These are phyloP conservation scores for Gamsiella multidivaricata DNA, from an alignment of 192 early-diverging fungal species.

Conservation along the genomic window DNA sequence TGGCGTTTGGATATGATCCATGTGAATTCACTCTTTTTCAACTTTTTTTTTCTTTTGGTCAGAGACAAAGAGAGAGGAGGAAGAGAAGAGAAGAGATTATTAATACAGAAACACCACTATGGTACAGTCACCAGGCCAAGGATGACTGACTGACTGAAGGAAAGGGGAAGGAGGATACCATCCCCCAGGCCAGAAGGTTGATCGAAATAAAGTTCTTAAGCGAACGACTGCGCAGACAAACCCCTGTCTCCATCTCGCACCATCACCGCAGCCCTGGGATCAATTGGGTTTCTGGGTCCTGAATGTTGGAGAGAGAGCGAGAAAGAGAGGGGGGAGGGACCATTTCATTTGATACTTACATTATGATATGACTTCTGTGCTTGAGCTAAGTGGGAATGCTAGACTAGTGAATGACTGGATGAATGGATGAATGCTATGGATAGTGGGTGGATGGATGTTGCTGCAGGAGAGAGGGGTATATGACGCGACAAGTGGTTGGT, in stretches of 20 bases:
- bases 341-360: slow-evolving; percentile 16
- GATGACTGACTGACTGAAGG: no score
- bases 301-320: neutral
- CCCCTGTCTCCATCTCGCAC: neutral
- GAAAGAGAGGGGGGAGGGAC: neutral
- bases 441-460: no score
- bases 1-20: no score
- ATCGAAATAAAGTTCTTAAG: neutral
- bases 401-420: neutral
- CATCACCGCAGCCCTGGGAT: no score
- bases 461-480: neutral
- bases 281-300: no score
- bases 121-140: no score
- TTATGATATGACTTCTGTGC: no score
- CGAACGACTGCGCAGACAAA: neutral
- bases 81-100: neutral
- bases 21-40: no score
- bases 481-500: neutral
- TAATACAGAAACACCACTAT: slow-evolving; percentile 24
- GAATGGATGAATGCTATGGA: neutral
- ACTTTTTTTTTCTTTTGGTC: neutral
- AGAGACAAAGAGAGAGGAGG: slow-evolving; percentile 14
- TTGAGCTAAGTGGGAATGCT: no score
- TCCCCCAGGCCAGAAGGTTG: neutral
- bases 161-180: no score